Evolutionary conservation across 176 grass and related monocot genomes (phyloP), one percentile per base, ranked within the genome.

Genomic region (Dendrocalamus sinicus): DNA sequence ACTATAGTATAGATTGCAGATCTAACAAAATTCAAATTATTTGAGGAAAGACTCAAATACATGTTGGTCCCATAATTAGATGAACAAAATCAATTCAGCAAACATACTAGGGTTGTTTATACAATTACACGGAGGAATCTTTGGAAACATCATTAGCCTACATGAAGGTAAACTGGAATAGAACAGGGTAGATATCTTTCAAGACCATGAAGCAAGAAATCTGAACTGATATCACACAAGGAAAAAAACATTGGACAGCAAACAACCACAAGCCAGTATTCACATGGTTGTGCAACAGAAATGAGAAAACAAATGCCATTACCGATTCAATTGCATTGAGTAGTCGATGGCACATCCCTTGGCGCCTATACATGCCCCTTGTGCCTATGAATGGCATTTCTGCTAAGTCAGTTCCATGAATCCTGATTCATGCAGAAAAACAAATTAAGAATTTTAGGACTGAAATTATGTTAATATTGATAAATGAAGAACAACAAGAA

Each of bases 361-460:
- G 91, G 14, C 72, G 88, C 87, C 96, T 93, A 87, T 95, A 91
- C 77, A 94, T 89, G 32, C 77, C 85, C 85, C 96, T 95, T 11
- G 96, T 98, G 68, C 93, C 90, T 88, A 98, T 92, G 81, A 98
- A 98, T 84, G 96, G 96, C 93, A 98, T 98, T 85, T 98, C 96
- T 44, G 96, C 96, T 58, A 98, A 84, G 28, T 84, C 88, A 55
- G 88, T 92, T 81, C 93, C 96, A 91, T 95, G 93, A 86, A 98
- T 92, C 89, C 96, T 98, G 93, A 77, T 88, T 91, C 66, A 73
- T 67, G 41, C 45, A 78, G 48, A 53, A 81, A 57, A 78, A 61
- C 37, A 71, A 74, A 77, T 35, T 35, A 75, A 77, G 14, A 10
- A 72, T 65, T 76, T 65, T 67, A 79, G 46, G 54, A 55, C 57